These are phyloP conservation scores for Carpinus viminea DNA, from an alignment of 306 rosid genomes.

Conservation along the genomic window DNA sequence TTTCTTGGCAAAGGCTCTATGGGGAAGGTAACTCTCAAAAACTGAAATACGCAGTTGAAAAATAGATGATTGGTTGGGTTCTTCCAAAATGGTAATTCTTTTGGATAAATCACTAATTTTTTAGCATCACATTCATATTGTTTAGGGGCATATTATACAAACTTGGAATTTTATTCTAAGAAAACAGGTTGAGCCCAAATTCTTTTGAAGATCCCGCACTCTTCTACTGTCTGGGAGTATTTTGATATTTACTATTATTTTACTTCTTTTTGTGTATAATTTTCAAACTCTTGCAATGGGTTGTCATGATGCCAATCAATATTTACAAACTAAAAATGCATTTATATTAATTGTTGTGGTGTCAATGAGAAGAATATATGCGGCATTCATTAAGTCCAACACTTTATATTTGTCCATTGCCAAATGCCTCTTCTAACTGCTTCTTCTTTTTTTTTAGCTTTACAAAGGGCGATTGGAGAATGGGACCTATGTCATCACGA, in stretches of 20 bases:
- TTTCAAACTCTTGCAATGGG: constrained; percentile 1
- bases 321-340: not conserved
- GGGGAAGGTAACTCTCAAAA: constrained; percentile 65
- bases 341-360: not conserved
- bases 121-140: not conserved
- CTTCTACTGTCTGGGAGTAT: not conserved
- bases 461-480: constrained; percentile 74
- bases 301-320: not conserved
- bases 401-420: not conserved
- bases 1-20: constrained; percentile 81
- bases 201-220: constrained; percentile 1
- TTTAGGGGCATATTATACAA: not conserved
- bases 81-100: not conserved
- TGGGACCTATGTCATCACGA: constrained; percentile 61
- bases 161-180: not conserved
- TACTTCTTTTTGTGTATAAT: not conserved
- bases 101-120: constrained; percentile 2
- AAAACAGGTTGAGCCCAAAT: not conserved
- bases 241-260: constrained; percentile 4
- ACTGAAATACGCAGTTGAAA: constrained; percentile 12
- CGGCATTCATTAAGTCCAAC: not conserved
- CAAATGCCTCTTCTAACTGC: constrained; percentile 16
- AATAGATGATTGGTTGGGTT: constrained; percentile 4
- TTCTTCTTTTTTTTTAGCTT: constrained; percentile 42
- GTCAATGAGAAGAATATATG: not conserved